Evolutionary conservation across 345 rosid species (phyloP), one percentile per base, ranked within the genome.

Genomic region (Brassica rapa): DNA sequence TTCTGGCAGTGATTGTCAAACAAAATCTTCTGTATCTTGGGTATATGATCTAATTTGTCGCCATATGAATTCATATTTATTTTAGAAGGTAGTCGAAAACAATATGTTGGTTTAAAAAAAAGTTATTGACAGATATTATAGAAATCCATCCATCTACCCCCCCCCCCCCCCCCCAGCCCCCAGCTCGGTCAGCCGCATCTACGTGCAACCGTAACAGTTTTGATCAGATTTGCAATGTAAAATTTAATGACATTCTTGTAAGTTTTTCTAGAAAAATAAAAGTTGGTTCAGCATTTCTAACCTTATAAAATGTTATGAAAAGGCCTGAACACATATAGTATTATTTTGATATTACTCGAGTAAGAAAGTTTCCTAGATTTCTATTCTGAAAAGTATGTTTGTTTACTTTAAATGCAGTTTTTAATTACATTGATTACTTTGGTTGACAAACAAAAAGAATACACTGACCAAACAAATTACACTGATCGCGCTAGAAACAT

Each of bases 401-500:
- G 56, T 15, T 43, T 68, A 14, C 21, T 46, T 8, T 51, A 14
- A 57, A 68, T 76, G 65, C 11, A 63, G 19, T 39, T 35, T 21
- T 64, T 35, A 61, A 37, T 60, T 7, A 49, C 30, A 49, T 41
- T 77, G 46, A 71, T 63, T 55, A 64, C 32, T 32, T 8, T 37
- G 5, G 35, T 64, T 71, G 81, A 77, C 75, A 62, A 43, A 43
- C 53, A 43, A 3, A 15, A 53, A 75, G n/a, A 61, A 29, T 77
- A 77, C 80, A 51, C 56, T 51, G 56, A 51, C 56, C 51, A 43
- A 51, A 51, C 56, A 51, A 51, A 51, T 51, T 51, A 51, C 56
- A 71, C 68, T 66, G 57, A 72, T 79, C 15, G 69, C 56, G 69
- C 69, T 63, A 72, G 56, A 51, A 51, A 67, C 56, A 66, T 19